phyloP scores from a whole-genome alignment of 805 yeast species.

The Cyberlindnera japonica region DNA sequence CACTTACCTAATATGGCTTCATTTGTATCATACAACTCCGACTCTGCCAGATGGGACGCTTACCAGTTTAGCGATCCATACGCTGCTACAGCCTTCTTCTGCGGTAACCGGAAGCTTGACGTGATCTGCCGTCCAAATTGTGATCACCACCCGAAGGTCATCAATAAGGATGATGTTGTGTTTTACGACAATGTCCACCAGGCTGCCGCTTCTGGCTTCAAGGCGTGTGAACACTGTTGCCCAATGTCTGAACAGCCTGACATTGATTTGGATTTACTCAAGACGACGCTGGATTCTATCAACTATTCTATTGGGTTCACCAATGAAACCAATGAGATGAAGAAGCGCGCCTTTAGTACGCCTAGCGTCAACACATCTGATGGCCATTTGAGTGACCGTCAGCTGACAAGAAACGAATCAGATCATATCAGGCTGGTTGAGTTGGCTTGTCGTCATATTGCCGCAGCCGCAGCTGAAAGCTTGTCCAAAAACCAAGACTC shows the following conservation, averaged over 20 bases:
- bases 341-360: slow-evolving; percentile 24
- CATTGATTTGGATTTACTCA: slow-evolving; percentile 28
- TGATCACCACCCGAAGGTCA: slow-evolving; percentile 43
- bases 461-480: slow-evolving; percentile 65
- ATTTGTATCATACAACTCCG: slow-evolving; percentile 9
- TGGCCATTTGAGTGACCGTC: slow-evolving; percentile 20
- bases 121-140: slow-evolving; percentile 69
- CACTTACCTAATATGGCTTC: not conserved
- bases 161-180: slow-evolving; percentile 36
- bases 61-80: slow-evolving; percentile 65
- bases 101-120: slow-evolving; percentile 41
- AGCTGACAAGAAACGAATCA: slow-evolving; percentile 53
- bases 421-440: slow-evolving; percentile 69
- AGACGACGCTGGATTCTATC: slow-evolving; percentile 50
- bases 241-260: slow-evolving; percentile 36
- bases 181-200: slow-evolving; percentile 40
- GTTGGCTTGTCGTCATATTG: slow-evolving; percentile 80
- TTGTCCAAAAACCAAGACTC: slow-evolving; percentile 28
- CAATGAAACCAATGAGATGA: slow-evolving; percentile 19
- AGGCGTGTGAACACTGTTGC: slow-evolving; percentile 53
- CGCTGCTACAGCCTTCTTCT: slow-evolving; percentile 55
- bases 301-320: slow-evolving; percentile 55
- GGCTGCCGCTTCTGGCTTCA: slow-evolving; percentile 44
- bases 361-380: slow-evolving; percentile 19
- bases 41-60: slow-evolving; percentile 49